Base-by-base conservation (phyloP, 2,329 filamentous ascomycete genomes). In the Fusarium setosum region DNA sequence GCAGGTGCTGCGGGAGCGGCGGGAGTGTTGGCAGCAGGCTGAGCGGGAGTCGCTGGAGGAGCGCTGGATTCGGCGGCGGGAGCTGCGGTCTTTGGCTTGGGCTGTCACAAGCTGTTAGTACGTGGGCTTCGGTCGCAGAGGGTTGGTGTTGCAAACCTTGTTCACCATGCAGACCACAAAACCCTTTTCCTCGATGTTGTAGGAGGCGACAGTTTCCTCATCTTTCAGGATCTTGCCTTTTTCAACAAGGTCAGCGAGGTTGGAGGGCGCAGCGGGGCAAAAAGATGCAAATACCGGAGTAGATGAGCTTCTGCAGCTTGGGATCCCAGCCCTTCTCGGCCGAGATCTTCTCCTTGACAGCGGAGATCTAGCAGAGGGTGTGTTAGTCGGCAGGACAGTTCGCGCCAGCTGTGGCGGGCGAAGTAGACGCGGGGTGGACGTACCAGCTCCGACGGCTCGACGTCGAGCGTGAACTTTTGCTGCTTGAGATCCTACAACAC, bases 111-210 rank as follows among this genome's bases (percentile, higher is more conserved):
- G 21, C 17, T 40, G 56, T 56, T 37, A 59, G 64, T 72, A 45
- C 64, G 65, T 37, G 34, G 31, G 17, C 9, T 38, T 10, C 9
- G 26, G 20, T 31, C 34, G n/a, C 26, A 11, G 12, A 38, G 17
- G 17, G n/a, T 37, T 8, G 17, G 17, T 24, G 31, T 57, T 54
- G 65, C 79, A 65, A 83, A 97, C 94, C 92, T 98, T 98, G 77
- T 93, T 93, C 73, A 97, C 90, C 90, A 99, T 97, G 83, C 96
- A 99, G 62, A 99, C 96, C 74, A 99, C 94, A 79, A 98, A 99
- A 34, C 96, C 96, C 86, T 98, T 99, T 87, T 98, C 96, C 81
- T 99, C 95, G 67, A 99, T 98, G 82, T 93, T 97, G 84, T 98
- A 98, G 37, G 92, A 94, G 80, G 94, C 93, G 72, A 99, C 92